Evolutionary conservation across 2,329 filamentous ascomycete species (phyloP).

Genomic region (Cladobotryum mycophilum): DNA sequence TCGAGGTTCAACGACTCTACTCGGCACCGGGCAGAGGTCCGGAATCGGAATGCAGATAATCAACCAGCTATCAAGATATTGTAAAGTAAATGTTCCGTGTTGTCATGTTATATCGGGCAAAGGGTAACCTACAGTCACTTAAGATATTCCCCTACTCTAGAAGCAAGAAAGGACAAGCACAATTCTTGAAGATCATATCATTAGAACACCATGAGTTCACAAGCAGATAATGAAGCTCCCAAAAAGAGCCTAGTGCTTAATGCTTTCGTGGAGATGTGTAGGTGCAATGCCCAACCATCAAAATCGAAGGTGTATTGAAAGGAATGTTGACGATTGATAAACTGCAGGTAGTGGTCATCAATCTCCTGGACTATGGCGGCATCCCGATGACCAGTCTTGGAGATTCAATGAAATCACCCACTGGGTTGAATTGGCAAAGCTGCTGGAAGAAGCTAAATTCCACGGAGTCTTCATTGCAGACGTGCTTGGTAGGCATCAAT

Average conservation of each 20-base stretch:
- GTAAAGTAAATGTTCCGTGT: constrained; percentile 3
- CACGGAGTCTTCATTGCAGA: constrained; percentile 44
- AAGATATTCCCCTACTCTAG: neutral
- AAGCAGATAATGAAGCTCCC: neutral
- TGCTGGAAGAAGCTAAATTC: constrained; percentile 40
- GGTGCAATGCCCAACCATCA: constrained; percentile 4
- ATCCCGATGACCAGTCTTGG: constrained; percentile 57
- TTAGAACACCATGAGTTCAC: constrained; percentile 7
- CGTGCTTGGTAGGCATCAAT: constrained; percentile 42
- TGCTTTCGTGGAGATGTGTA: constrained; percentile 37
- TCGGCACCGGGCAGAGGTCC: neutral
- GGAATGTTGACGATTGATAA: neutral
- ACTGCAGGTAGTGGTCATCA: constrained; percentile 37
- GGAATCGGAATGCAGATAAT: neutral
- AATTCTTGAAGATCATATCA: constrained; percentile 6
- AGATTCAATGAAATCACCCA: constrained; percentile 55
- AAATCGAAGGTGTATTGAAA: neutral
- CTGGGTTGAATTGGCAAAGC: constrained; percentile 54
- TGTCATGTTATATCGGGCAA: neutral
- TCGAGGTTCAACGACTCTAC: too few relatives aligned
- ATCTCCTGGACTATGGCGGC: constrained; percentile 47
- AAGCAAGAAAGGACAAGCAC: constrained; percentile 5
- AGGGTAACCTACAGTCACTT: too few relatives aligned
- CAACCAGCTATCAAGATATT: constrained; percentile 1
- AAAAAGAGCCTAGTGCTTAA: constrained; percentile 38